Evolutionary conservation across 2,329 filamentous ascomycete genomes (phyloP), one percentile per base, ranked within the genome.

Genomic region (Nakataea oryzae): DNA sequence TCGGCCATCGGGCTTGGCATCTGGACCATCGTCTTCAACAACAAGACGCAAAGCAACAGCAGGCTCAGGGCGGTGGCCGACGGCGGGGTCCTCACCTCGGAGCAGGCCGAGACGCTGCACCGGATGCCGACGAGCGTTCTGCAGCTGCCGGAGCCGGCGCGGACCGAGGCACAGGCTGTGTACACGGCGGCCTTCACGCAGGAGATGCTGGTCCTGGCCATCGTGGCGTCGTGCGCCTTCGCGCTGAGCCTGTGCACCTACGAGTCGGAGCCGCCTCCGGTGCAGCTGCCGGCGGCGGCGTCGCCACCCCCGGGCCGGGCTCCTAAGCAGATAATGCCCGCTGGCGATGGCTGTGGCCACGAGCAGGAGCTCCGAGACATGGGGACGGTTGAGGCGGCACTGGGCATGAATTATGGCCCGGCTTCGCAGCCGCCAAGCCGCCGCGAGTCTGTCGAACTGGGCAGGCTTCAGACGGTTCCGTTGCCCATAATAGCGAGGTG

Each of bases 1-100:
- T 84, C 85, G 3, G 81, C 81, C 50, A 75, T 86, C 30, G 85
- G 84, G 1, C 75, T 87, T 56, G 80, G 83, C 0, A 70, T 81
- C 28, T 84, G 84, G 65, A 85, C 81, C n/a, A 78, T 85, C 17
- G 75, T 87, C 13, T 81, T 85, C 70, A 83, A 84, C 67, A 30
- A 21, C 11, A 28, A 27, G 12, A 54, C 30, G n/a, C 58, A 28
- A 8, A 59, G 3, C 34, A 41, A 41, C 26, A 27, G 30, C 58
- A 34, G 34, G 11, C 13, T 59, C 21, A 21, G 34, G 24, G 27
- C 29, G 50, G 71, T 83, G 13, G 67, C 70, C 14, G 21, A 58
- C 11, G 63, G 63, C 14, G 57, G 58, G 12, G 30, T 65, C 2
- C 63, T 69, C 3, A 64, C 62, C 21, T 47, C 65, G 9, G 32